phyloP scores from a whole-genome alignment of 225 moss, liverwort and hornwort species.

The Bryoerythrophyllum caledonicum region DNA sequence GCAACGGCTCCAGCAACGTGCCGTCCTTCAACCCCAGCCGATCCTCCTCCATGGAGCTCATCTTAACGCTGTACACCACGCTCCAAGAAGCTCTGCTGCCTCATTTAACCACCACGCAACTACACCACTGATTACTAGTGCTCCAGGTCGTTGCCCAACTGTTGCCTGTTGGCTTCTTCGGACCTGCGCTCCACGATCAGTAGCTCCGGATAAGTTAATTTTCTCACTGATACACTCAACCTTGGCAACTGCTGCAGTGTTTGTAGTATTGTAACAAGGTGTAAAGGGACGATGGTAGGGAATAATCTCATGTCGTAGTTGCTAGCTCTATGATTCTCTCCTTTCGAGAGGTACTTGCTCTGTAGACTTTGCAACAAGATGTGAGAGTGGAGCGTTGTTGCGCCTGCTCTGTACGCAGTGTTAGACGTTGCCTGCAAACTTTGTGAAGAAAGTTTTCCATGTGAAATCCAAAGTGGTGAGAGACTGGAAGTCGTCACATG shows the following conservation, averaged over 20 bases:
- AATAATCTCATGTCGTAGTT: neutral
- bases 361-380: too few species aligned
- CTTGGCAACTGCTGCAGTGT: neutral
- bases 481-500: too few species aligned
- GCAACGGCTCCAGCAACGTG: slow-evolving; percentile 24
- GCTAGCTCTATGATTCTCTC: too few species aligned
- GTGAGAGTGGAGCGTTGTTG: neutral
- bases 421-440: too few species aligned
- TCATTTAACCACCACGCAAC: too few species aligned
- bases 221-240: neutral
- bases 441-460: neutral
- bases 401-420: neutral
- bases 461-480: too few species aligned
- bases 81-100: too few species aligned
- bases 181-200: slow-evolving; percentile 14
- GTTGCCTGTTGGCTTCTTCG: slow-evolving; percentile 9
- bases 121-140: too few species aligned
- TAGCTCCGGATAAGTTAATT: slow-evolving; percentile 16
- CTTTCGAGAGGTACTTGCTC: too few species aligned
- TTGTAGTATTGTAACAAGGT: neutral
- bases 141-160: slow-evolving; percentile 6
- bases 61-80: slow-evolving; percentile 9
- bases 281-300: neutral
- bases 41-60: neutral
- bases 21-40: slow-evolving; percentile 19